Conservation (phyloP, 768 basidiomycete species). For the Obba rivulosa region DNA sequence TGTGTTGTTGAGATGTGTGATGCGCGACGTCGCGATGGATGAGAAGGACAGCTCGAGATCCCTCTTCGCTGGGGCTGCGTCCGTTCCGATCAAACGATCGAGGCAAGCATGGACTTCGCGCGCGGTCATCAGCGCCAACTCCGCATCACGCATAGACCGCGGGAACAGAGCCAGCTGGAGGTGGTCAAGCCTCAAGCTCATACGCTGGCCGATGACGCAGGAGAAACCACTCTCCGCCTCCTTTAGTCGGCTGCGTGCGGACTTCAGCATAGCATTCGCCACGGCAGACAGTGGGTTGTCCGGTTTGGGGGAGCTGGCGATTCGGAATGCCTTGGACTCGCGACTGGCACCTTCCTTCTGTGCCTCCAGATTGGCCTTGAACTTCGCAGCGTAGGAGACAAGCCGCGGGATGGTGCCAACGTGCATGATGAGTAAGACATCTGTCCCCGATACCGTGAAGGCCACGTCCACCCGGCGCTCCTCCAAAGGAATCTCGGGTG, state of each 20-base stretch:
- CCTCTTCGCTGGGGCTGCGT: slow-evolving; percentile 46
- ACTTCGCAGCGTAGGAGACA: slow-evolving; percentile 67
- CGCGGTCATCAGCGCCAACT: slow-evolving; percentile 72
- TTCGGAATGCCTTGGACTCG: slow-evolving; percentile 74
- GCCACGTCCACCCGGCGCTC: slow-evolving; percentile 60
- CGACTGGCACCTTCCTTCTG: slow-evolving; percentile 74
- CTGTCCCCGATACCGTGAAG: slow-evolving; percentile 70
- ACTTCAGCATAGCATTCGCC: slow-evolving; percentile 78
- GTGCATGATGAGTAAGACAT: slow-evolving; percentile 61
- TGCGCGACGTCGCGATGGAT: slow-evolving; percentile 71
- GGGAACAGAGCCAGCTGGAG: slow-evolving; percentile 75
- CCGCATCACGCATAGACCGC: slow-evolving; percentile 70
- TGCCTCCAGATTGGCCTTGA: slow-evolving; percentile 63
- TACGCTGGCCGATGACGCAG: slow-evolving; percentile 63
- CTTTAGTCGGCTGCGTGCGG: slow-evolving; percentile 65
- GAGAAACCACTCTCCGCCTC: slow-evolving; percentile 57
- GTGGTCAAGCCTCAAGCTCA: slow-evolving; percentile 61
- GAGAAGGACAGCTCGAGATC: slow-evolving; percentile 70
- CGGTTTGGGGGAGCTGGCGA: slow-evolving; percentile 65
- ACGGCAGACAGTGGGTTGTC: slow-evolving; percentile 80
- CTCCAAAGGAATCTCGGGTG: slow-evolving; percentile 31
- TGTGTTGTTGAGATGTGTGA: slow-evolving; percentile 54
- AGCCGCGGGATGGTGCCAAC: slow-evolving; percentile 76
- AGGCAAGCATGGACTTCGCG: slow-evolving; percentile 65
- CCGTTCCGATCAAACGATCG: slow-evolving; percentile 53